Percentiles rank a stretch among this genome's conserved stretches.
Evolutionary conservation across 495 filamentous ascomycete species (phyloP).

Genomic region (Xylaria flabelliformis): DNA sequence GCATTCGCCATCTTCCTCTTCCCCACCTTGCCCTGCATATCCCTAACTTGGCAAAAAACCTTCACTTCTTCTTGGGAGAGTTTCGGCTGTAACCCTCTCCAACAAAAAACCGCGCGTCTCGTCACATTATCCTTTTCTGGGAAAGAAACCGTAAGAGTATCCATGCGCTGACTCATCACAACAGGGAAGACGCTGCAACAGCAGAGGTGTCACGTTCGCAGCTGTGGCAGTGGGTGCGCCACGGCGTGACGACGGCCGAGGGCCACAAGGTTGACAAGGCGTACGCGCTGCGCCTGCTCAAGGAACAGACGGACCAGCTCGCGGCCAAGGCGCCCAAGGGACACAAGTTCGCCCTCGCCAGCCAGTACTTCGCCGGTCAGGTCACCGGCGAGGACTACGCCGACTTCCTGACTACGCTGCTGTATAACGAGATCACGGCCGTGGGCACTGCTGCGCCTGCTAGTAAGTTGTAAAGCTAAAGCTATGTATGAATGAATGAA

Average conservation of each 20-base stretch:
- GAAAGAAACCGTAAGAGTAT: neutral
- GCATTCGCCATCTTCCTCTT: neutral
- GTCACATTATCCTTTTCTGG: neutral
- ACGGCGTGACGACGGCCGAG: slow-evolving; percentile 84
- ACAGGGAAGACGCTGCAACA: slow-evolving; percentile 90
- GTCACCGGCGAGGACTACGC: slow-evolving; percentile 97
- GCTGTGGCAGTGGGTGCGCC: slow-evolving; percentile 95
- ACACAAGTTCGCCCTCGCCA: slow-evolving; percentile 90
- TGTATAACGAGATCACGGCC: slow-evolving; percentile 96
- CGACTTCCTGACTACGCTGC: slow-evolving; percentile 89
- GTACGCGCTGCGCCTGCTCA: slow-evolving; percentile 84
- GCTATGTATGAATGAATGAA: neutral
- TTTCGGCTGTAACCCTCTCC: neutral
- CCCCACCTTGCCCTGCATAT: slow-evolving; percentile 7
- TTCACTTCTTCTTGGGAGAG: neutral
- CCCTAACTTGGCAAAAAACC: slow-evolving; percentile 16
- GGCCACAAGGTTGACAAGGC: slow-evolving; percentile 93
- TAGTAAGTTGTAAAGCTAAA: slow-evolving; percentile 58
- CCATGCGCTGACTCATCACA: slow-evolving; percentile 28
- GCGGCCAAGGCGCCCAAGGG: slow-evolving; percentile 79
- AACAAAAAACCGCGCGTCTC: neutral
- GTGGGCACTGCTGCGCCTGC: slow-evolving; percentile 72
- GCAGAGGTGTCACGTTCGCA: slow-evolving; percentile 91
- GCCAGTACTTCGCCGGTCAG: slow-evolving; percentile 90
- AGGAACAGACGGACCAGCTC: slow-evolving; percentile 81